phyloP scores from a whole-genome alignment of 768 basidiomycete species.

The Boletus reticuloceps region DNA sequence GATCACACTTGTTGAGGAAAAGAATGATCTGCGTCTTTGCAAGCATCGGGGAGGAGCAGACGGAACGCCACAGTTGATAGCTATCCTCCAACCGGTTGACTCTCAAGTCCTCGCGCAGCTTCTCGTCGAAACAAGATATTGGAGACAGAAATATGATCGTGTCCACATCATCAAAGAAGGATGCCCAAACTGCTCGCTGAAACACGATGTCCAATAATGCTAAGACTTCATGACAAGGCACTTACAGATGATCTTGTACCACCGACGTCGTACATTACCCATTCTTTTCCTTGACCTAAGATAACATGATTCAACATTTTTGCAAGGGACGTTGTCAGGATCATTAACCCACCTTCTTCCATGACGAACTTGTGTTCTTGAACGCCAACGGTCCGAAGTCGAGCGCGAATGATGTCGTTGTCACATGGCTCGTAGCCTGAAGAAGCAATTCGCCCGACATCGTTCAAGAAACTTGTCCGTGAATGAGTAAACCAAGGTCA shows the following conservation, averaged over 20 bases:
- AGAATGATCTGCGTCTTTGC: conserved; percentile 48
- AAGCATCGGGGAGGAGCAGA: conserved; percentile 66
- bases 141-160: conserved; percentile 77
- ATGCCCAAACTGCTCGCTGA: conserved; percentile 74
- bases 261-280: conserved; percentile 81
- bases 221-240: background rate
- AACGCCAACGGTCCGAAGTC: conserved; percentile 73
- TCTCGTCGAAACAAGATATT: conserved; percentile 82
- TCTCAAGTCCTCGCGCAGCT: conserved; percentile 62
- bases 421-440: conserved; percentile 67
- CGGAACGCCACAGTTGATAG: conserved; percentile 71
- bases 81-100: conserved; percentile 80
- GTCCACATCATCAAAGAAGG: conserved; percentile 80
- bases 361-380: conserved; percentile 71
- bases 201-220: conserved; percentile 7
- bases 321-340: background rate
- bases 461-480: conserved; percentile 59
- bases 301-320: background rate
- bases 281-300: conserved; percentile 63
- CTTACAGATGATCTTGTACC: conserved; percentile 66
- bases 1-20: conserved; percentile 71
- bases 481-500: background rate
- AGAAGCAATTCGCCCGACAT: conserved; percentile 62
- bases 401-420: conserved; percentile 75
- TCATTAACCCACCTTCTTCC: conserved; percentile 50